phyloP scores from a whole-genome alignment of 176 grass and related monocot genomes.

The Rhynchospora tenuis region DNA sequence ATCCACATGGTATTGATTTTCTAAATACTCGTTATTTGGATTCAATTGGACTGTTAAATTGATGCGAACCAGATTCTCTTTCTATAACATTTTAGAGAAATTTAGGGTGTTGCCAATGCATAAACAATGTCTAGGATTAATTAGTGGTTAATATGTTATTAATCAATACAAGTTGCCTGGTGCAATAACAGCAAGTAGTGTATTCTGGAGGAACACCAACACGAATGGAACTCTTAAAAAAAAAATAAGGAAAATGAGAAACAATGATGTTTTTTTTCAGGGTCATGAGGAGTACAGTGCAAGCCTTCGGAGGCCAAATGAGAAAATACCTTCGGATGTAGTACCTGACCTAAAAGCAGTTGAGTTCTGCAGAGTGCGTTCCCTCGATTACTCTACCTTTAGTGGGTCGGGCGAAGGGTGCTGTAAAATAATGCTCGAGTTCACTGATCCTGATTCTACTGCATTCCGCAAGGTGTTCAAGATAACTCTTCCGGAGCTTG shows the following conservation, averaged over 20 bases:
- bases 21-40: background rate
- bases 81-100: constrained; percentile 6
- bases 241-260: background rate
- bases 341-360: constrained; percentile 64
- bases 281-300: constrained; percentile 77
- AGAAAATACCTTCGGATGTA: constrained; percentile 44
- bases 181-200: background rate
- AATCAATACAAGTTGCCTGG: background rate
- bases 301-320: constrained; percentile 16
- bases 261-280: constrained; percentile 29
- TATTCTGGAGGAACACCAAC: background rate
- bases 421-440: constrained; percentile 73
- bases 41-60: background rate
- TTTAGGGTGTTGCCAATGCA: constrained; percentile 1
- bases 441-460: constrained; percentile 41
- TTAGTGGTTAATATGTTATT: background rate
- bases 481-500: constrained; percentile 76
- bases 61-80: background rate
- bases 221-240: background rate
- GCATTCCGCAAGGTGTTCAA: constrained; percentile 48
- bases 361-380: constrained; percentile 72
- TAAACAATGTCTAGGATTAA: background rate
- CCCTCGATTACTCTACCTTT: constrained; percentile 64
- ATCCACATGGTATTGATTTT: background rate
- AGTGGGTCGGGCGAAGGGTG: constrained; percentile 89